Evolutionary conservation across 129 eudicot genomes (phyloP), one percentile per base, ranked within the genome.

Genomic region (Cynara cardunculus): DNA sequence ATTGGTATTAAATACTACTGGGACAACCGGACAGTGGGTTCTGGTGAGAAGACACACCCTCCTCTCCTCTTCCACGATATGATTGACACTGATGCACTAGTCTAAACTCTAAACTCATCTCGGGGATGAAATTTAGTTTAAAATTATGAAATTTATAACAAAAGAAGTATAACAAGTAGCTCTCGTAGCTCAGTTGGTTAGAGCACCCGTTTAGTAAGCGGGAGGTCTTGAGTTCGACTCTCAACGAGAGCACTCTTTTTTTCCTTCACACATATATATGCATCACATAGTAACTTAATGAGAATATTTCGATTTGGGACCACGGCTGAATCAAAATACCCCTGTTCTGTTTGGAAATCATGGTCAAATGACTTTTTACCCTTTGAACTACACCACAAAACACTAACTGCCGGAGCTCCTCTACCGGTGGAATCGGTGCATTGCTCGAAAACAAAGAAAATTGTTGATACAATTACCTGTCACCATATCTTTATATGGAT

Each of bases 181-280:
- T 86, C 87, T 84, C 88, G 80, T 84, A 87, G 89, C 84, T 84
- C 88, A 89, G 92, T 87, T 86, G 88, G 88, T 87, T 87, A 86
- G 88, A 89, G 87, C 88, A 87, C 89, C 90, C 86, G 87, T 88
- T 86, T 91, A 89, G 91, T 90, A 87, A 87, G 94, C 94, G 94
- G 89, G 98, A 90, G 98, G 98, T 90, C 98, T 90, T 91, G 92
- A 91, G 98, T 89, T 89, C 96, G 80, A 93, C 92, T 93, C 96
- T 93, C 98, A 93, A 89, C 87, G 86, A 93, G 84, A 89, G 96
- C 92, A 89, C 1, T 3, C 0, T 0, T 0, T 16, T 49, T 49
- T 49, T 49, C 2, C 2, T 7, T 37, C 31, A 28, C 3, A 28
- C 3, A 28, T 28, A 32, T 5, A 34, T 7, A 34, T 41, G 8